Percentiles rank a stretch among this genome's conserved stretches.
Evolutionary conservation across 345 rosid species (phyloP).

Genomic region (Cardamine chenopodiifolia): DNA sequence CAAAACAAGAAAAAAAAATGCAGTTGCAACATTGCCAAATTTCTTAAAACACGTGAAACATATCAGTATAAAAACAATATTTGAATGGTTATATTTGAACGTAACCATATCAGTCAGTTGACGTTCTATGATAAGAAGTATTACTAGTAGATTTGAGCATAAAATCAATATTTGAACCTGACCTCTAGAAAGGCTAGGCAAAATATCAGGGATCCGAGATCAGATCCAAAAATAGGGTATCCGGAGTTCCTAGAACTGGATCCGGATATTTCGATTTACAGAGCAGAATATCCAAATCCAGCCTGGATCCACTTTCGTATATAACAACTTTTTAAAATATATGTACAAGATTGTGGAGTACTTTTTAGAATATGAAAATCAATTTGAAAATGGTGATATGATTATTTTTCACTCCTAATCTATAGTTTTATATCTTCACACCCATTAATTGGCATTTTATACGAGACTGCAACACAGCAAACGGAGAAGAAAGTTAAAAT

Average conservation of each 20-base stretch:
- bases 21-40: background rate
- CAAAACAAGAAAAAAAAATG: constrained; percentile 1
- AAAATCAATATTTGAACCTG: background rate
- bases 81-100: background rate
- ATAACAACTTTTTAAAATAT: background rate
- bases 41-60: constrained; percentile 2
- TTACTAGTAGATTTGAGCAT: background rate
- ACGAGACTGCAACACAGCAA: constrained; percentile 4
- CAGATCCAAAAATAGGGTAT: background rate
- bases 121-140: no score
- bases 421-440: background rate
- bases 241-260: background rate
- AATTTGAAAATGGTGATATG: background rate
- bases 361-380: background rate
- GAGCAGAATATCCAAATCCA: background rate
- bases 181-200: background rate
- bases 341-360: background rate
- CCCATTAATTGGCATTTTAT: background rate
- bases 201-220: background rate
- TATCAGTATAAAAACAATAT: background rate
- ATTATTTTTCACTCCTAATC: background rate
- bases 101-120: constrained; percentile 4
- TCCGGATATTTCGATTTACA: background rate
- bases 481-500: background rate
- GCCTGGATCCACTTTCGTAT: background rate